Base-by-base conservation (phyloP, 192 early-diverging fungal genomes). In the Diversispora epigaea region DNA sequence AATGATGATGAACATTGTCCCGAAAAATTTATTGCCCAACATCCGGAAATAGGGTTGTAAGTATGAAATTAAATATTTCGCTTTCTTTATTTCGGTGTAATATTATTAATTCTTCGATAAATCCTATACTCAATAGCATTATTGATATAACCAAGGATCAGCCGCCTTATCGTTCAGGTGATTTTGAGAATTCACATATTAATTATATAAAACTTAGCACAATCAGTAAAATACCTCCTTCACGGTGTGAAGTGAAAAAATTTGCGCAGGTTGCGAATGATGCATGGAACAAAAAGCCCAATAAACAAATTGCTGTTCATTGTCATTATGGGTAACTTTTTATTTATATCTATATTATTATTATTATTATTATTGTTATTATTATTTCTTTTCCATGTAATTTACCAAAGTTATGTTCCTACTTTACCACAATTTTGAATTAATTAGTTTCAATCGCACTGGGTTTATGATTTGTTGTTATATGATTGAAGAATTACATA, bases 381-480 rank as follows among this genome's bases (percentile, higher is more conserved):
- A 6, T 46, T 64, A 1, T n/a, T 66, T 21, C 15, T 25, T 67
- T 9, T 4, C 15, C 7, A 32, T 32, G 25, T 32, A 32, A 32
- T 32, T 32, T 32, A 32, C 25, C 25, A 32, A 32, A 32, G 25
- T 32, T 32, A 32, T 32, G 2, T 32, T 32, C 25, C 25, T 32
- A 32, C 25, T 32, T 32, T 32, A 32, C 0, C 25, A 32, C 25
- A 32, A 32, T 32, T 1, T 32, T 32, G 25, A 32, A 32, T 32
- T 32, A 32, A 1, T 32, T 72, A 86, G 85, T 1, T 87, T 84
- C 63, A 87, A 87, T 62, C 77, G 86, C 6, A 87, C 86, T 4
- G 86, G 86, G 32, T 86, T 87, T 49, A 79, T 87, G 58, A 73
- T 87, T n/a, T 86, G 84, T 68, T 86, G 80, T 32, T 87, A 85